Base-by-base conservation (phyloP, 768 basidiomycete species). In the Mycena rebaudengoi region DNA sequence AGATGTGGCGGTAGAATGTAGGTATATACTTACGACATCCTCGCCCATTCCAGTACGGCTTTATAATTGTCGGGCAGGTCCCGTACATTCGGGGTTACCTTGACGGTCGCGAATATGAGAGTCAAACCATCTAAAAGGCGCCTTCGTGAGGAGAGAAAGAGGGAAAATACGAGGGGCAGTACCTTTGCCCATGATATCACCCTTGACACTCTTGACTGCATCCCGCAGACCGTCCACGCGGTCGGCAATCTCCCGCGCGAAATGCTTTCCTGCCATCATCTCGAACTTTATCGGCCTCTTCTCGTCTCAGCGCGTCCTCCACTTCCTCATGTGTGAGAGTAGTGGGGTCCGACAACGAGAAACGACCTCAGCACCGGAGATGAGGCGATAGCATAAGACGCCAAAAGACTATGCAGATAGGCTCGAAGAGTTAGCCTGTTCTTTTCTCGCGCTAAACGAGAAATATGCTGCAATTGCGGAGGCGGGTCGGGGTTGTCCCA, bases 11-110 rank as follows among this genome's bases (percentile, higher is more conserved):
- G n/a, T 28, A 39, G 44, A 28, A 51, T 44, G 46, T 23, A 23
- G 44, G 51, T n/a, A n/a, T n/a, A 25, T 39, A 84, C 95, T 73
- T 62, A 97, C 95, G 97, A 97, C 73, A 98, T 98, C 56, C 96
- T 82, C 6, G 92, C 98, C 97, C 98, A 99, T 76, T 99, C 97
- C 7, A 97, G 73, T 45, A 98, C 95, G 39, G 95, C 92, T 67
- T 87, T 84, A 71, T 96, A 98, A 64, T 96, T 94, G 7, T 80
- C 74, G 7, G 98, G 97, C 43, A 99, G 78, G 71, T 89, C 86
- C 60, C 86, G 83, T 10, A 96, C 88, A 60, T 89, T 81, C 8
- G 91, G 87, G 5, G 92, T 96, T 39, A 86, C 77, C 77, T 94
- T 92, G 74, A 99, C 92, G 6, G 91, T 91, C 12, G 88, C 87